Evolutionary conservation across 257 asterid genomes (phyloP).

Genomic region (Scutellaria galericulata): DNA sequence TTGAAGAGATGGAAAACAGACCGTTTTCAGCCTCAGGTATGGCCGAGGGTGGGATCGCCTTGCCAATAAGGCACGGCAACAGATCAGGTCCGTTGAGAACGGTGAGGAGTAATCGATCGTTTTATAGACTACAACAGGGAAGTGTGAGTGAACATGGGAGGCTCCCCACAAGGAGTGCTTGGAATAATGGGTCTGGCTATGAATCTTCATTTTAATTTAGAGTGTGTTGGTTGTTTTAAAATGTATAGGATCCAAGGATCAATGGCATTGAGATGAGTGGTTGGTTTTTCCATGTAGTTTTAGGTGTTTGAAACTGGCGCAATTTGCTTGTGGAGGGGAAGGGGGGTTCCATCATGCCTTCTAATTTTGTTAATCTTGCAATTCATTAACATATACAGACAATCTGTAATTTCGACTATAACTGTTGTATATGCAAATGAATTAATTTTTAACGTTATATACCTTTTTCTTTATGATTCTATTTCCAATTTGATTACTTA

Average conservation of each 20-base stretch:
- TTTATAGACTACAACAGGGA: slow-evolving; percentile 68
- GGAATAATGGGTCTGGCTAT: slow-evolving; percentile 57
- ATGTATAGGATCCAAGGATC: slow-evolving; percentile 72
- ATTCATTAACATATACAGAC: slow-evolving; percentile 42
- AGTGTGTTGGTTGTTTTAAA: slow-evolving; percentile 35
- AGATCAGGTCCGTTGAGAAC: slow-evolving; percentile 88
- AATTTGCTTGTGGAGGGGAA: slow-evolving; percentile 24
- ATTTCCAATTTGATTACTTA: background rate
- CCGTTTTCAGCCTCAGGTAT: slow-evolving; percentile 60
- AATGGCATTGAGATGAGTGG: slow-evolving; percentile 43
- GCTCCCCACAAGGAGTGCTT: slow-evolving; percentile 49
- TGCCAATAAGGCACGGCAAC: slow-evolving; percentile 67
- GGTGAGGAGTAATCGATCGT: slow-evolving; percentile 62
- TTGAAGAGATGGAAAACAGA: slow-evolving; percentile 75
- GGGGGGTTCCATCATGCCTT: slow-evolving; percentile 44
- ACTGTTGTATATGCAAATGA: slow-evolving; percentile 45
- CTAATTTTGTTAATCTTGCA: slow-evolving; percentile 60
- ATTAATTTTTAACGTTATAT: slow-evolving; percentile 34
- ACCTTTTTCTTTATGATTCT: slow-evolving; percentile 11
- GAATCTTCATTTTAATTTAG: slow-evolving; percentile 71
- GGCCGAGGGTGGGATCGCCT: slow-evolving; percentile 47
- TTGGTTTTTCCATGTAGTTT: slow-evolving; percentile 46
- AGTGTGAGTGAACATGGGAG: slow-evolving; percentile 88
- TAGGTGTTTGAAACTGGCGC: slow-evolving; percentile 44
- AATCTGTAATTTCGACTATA: slow-evolving; percentile 41